Percentiles rank a stretch among this genome's conserved stretches.
Conservation (phyloP, 2,329 filamentous ascomycete species). For the Biscogniauxia marginata region DNA sequence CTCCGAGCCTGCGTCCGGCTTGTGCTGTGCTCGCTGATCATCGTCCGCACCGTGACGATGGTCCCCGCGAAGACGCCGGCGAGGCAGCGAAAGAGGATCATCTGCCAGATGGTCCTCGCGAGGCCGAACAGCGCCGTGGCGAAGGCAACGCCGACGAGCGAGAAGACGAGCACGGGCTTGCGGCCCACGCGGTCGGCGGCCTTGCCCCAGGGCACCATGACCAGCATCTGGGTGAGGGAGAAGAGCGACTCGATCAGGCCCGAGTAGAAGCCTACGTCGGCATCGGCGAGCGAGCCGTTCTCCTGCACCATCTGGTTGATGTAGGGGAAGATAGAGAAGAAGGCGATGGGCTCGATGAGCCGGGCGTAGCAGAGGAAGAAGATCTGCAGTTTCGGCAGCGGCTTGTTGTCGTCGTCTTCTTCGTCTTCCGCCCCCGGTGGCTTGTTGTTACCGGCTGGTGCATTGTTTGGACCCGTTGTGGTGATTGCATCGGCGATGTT, state of each 20-base stretch:
- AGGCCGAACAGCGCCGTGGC: slow-evolving; percentile 67
- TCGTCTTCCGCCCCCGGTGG: slow-evolving; percentile 5
- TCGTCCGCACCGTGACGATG: slow-evolving; percentile 71
- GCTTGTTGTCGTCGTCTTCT: slow-evolving; percentile 37
- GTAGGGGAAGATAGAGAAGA: slow-evolving; percentile 80
- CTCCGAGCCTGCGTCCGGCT: slow-evolving; percentile 67
- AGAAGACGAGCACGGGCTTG: slow-evolving; percentile 69
- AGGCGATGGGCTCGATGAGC: slow-evolving; percentile 74
- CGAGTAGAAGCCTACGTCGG: slow-evolving; percentile 77
- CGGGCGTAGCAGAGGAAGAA: slow-evolving; percentile 71
- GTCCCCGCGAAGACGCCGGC: slow-evolving; percentile 74
- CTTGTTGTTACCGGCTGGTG: too few relatives aligned
- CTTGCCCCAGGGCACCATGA: slow-evolving; percentile 74
- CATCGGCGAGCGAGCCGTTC: slow-evolving; percentile 58
- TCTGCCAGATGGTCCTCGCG: slow-evolving; percentile 65
- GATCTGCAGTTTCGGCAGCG: slow-evolving; percentile 64
- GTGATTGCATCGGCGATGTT: slow-evolving; percentile 2
- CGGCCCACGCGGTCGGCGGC: slow-evolving; percentile 68
- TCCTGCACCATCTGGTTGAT: slow-evolving; percentile 74
- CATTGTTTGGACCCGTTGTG: too few relatives aligned
- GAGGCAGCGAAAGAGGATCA: slow-evolving; percentile 69
- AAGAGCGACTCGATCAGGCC: slow-evolving; percentile 75
- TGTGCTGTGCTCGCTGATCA: slow-evolving; percentile 73
- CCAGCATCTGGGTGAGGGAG: slow-evolving; percentile 70
- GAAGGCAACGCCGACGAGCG: slow-evolving; percentile 61